Base-by-base conservation (phyloP, 2,329 filamentous ascomycete genomes). In the Botrytis aclada region DNA sequence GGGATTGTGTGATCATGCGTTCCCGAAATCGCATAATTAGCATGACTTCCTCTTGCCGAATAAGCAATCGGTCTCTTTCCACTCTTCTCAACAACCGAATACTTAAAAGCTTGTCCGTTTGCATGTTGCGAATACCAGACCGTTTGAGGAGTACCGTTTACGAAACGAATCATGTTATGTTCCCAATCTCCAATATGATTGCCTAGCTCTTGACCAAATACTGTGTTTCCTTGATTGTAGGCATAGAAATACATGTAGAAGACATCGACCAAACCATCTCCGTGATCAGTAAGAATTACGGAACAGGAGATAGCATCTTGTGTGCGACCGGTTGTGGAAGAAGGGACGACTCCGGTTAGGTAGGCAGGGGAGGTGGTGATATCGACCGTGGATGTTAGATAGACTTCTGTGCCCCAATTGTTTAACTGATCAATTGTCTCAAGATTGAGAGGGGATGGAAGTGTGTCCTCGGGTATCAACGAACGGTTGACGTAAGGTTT, bases 111-210 rank as follows among this genome's bases (percentile, higher is more conserved):
- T 80, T 92, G 83, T 7, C 90, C 90, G 74, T 85, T 84, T 43
- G 84, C 81, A 79, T 92, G 90, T 78, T 92, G 89, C 70, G 85
- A 88, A 78, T 86, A 91, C 88, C 89, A 92, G 20, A 92, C 79
- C 1, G 84, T 83, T 74, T 85, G 80, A 0, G 90, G 90, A 1
- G 77, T 75, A 16, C 87, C 87, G 71, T 89, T 83, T 25, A 83
- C 69, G 80, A 92, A 92, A 18, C 90, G 88, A 45, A 92, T 83
- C 88, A 90, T 90, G 71, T 87, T 89, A 79, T 91, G 89, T 78
- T 91, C 89, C 88, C 88, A 90, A 78, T 90, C 88, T 14, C 89
- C 90, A 43, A 92, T 86, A 79, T 92, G 90, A 78, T 81, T 77
- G 4, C 80, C 80, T 4, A 81, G 74, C 63, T 81, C 80, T n/a